Conservation (phyloP, 768 basidiomycete species). For the Termitomyces sp. region DNA sequence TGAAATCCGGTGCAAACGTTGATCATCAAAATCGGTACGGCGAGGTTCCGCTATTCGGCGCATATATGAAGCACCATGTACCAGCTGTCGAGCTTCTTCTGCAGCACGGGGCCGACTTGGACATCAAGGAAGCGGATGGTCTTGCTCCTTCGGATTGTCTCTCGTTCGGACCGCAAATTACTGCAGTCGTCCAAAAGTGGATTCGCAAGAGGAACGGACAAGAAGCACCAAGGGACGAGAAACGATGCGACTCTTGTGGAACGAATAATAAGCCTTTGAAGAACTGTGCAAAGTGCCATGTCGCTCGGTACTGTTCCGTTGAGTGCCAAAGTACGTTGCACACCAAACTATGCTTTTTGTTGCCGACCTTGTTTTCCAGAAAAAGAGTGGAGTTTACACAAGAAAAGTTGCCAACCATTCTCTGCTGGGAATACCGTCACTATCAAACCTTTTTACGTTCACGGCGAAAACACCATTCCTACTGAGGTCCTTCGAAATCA, state of each 20-base stretch:
- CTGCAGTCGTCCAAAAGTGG: slow-evolving; percentile 40
- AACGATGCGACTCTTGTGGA: slow-evolving; percentile 36
- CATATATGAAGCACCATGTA: slow-evolving; percentile 25
- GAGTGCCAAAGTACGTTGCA: slow-evolving; percentile 48
- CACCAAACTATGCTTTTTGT: not conserved
- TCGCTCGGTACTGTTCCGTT: slow-evolving; percentile 45
- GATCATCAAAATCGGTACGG: slow-evolving; percentile 46
- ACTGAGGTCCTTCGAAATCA: slow-evolving; percentile 23
- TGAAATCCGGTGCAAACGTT: slow-evolving; percentile 42
- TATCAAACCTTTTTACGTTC: slow-evolving; percentile 36
- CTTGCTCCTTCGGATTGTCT: slow-evolving; percentile 25
- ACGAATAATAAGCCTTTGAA: slow-evolving; percentile 24
- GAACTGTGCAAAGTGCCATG: slow-evolving; percentile 37
- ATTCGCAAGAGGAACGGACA: slow-evolving; percentile 39
- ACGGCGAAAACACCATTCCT: slow-evolving; percentile 11
- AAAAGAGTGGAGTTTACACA: slow-evolving; percentile 43
- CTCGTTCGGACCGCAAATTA: slow-evolving; percentile 34
- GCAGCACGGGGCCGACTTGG: slow-evolving; percentile 42
- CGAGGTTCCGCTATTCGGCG: slow-evolving; percentile 31
- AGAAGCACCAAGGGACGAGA: slow-evolving; percentile 35
- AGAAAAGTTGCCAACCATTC: slow-evolving; percentile 41
- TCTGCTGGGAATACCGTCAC: slow-evolving; percentile 35
- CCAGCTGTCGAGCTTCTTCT: slow-evolving; percentile 37
- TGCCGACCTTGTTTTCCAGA: slow-evolving; percentile 21
- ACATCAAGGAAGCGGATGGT: slow-evolving; percentile 34